Evolutionary conservation across 495 filamentous ascomycete genomes (phyloP), one percentile per base, ranked within the genome.

Genomic region (Parachaetomium inaequale): DNA sequence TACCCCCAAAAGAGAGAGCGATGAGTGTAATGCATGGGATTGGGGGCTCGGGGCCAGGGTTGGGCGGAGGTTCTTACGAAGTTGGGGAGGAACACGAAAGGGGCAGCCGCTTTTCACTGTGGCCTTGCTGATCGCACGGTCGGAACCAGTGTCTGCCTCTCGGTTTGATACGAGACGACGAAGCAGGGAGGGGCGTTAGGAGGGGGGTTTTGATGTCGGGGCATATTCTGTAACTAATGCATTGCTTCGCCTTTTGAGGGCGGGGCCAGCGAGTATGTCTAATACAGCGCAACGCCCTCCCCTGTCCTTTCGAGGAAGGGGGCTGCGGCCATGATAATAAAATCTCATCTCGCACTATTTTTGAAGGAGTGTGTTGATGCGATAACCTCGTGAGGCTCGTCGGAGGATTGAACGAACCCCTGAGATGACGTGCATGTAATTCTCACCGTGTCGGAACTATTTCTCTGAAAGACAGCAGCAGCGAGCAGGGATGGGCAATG

Each of bases 1-100:
- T 56, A 56, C 54, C 54, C 51, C 52, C 54, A 45, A 56, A 56
- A 56, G 36, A 45, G 54, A 45, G 38, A 31, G 23, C 38, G 32
- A 8, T 10, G 47, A 36, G 50, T 21, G 34, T 32, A 23, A 32
- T 40, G 52, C 31, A 32, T 23, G 14, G 25, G 26, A 51, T 38
- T 40, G 17, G 25, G 23, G 47, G 2, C 4, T 50, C 2, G 19
- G 34, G 10, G 6, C 19, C 2, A 19, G 15, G 28, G 17, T 40
- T 55, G 52, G 51, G 34, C n/a, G 15, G 49, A 8, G 52, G 19
- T 34, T 40, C 23, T 55, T 25, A n/a, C 31, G 52, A 55, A 28
- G 8, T 32, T 32, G 28, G 49, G 15, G 42, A 49, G 45, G 23
- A 49, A 49, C 45, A 49, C 23, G 19, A 23, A 23, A 47, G 14